Conservation (phyloP, 495 filamentous ascomycete genomes). For the Podospora anserina region DNA sequence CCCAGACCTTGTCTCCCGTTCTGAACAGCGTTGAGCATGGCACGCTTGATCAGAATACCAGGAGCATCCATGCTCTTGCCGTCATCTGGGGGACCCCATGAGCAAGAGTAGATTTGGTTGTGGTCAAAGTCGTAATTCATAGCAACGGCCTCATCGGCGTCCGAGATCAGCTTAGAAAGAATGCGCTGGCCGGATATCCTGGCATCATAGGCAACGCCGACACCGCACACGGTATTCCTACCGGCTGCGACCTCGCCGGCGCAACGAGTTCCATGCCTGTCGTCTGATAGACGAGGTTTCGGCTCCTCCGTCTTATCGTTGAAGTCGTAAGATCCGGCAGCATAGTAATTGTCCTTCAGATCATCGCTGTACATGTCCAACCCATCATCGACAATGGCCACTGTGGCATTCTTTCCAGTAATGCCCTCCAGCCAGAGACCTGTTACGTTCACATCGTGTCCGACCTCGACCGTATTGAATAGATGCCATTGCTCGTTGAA, state of each 20-base stretch:
- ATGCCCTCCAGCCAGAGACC: constrained; percentile 89
- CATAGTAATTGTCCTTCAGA: constrained; percentile 86
- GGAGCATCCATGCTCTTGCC: constrained; percentile 91
- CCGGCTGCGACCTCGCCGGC: constrained; percentile 91
- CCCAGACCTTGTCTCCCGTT: constrained; percentile 78
- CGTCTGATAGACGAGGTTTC: constrained; percentile 72
- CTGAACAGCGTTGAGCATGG: constrained; percentile 89
- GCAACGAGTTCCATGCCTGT: constrained; percentile 88
- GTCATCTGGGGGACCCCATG: constrained; percentile 95
- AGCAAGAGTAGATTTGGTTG: constrained; percentile 97
- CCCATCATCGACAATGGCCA: constrained; percentile 94
- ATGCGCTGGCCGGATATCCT: constrained; percentile 89
- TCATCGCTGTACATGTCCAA: constrained; percentile 97
- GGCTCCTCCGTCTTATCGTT: constrained; percentile 81
- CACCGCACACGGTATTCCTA: constrained; percentile 88
- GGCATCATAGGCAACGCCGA: constrained; percentile 90
- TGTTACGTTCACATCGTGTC: constrained; percentile 93
- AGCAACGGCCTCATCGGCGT: constrained; percentile 86
- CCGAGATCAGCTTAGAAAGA: constrained; percentile 81
- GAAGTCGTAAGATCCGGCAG: constrained; percentile 89
- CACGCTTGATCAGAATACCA: constrained; percentile 78
- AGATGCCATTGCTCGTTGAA: constrained; percentile 96
- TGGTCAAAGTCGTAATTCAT: constrained; percentile 88
- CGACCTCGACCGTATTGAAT: constrained; percentile 73
- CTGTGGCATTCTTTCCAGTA: constrained; percentile 82